Percentiles rank a stretch among this genome's conserved stretches.
phyloP scores from a whole-genome alignment of 306 rosid genomes.

The Acacia melanoxylon region DNA sequence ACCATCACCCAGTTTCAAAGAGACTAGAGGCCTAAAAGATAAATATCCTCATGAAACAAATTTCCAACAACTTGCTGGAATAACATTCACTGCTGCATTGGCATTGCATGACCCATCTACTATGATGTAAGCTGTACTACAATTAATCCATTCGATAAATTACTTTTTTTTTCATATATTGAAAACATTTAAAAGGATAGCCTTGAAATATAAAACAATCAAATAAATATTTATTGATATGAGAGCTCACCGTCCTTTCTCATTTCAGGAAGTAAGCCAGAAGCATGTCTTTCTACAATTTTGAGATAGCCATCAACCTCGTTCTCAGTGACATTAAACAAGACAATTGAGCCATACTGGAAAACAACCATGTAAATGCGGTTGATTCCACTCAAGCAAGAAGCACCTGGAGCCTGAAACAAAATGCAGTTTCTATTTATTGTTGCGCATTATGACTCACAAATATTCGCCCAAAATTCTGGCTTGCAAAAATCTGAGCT shows the following conservation, averaged over 20 bases:
- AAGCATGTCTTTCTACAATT: conserved; percentile 77
- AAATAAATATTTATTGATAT: conserved; percentile 7
- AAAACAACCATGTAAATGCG: conserved; percentile 88
- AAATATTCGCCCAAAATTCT: background rate
- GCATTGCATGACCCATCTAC: background rate
- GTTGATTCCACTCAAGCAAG: conserved; percentile 70
- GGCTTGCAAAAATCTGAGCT: background rate
- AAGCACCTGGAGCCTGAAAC: conserved; percentile 65
- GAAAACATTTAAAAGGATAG: conserved; percentile 7
- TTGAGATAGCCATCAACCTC: conserved; percentile 75
- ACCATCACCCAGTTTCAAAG: background rate
- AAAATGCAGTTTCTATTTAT: conserved; percentile 27
- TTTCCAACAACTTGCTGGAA: background rate
- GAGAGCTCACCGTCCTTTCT: conserved; percentile 86
- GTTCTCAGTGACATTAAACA: conserved; percentile 78
- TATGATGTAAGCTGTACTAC: background rate
- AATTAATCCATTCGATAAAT: conserved; percentile 20
- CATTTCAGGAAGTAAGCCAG: conserved; percentile 93
- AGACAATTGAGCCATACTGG: conserved; percentile 92
- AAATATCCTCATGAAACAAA: background rate
- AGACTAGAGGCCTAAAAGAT: background rate
- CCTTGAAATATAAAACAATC: background rate
- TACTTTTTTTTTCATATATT: background rate
- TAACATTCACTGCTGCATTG: background rate
- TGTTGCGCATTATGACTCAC: background rate